Base-by-base conservation (phyloP, 176 grass and related monocot genomes). In the Raddia distichophylla region DNA sequence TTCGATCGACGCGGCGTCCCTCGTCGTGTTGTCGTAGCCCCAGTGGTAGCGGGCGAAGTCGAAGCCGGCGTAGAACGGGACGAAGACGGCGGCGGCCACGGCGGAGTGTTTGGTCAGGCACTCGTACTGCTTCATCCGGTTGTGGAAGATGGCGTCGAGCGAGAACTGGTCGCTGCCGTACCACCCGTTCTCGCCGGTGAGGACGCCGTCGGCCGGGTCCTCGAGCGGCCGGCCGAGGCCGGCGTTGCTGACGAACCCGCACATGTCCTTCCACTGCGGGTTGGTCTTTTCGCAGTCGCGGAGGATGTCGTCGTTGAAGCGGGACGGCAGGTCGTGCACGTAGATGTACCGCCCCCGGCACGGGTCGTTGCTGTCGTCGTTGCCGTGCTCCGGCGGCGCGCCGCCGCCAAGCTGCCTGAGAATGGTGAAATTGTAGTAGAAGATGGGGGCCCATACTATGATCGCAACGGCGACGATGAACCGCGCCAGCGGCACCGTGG, bases 41-140 rank as follows among this genome's bases (percentile, higher is more conserved):
- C 90, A 96, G 57, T 90, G 87, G 73, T 84, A 90, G 63, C 93
- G 78, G 44, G 81, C 80, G 73, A 95, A 80, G 77, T 95, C 93
- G 42, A 92, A 90, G 40, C 93, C 90, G 43, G 90, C 83, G 86
- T 92, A 92, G 83, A 88, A 95, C 11, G 93, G 93, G 50, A 95
- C 80, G 43, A 95, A 95, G 50, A 95, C 64, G 45, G 87, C 93
- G 69, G 77, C 37, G 14, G 93, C 90, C 19, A 65, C 7, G 15
- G 82, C 61, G 44, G 90, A 90, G 68, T 88, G 76, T 34, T 78
- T 86, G 43, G 93, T 95, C 66, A 92, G 76, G 82, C 93, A 95
- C 48, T 78, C 69, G 52, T 95, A 95, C 65, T 78, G 93, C 79
- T 71, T 84, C 93, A 95, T 88, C 75, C 93, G 59, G 73, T 92